Evolutionary conservation across 306 rosid genomes (phyloP).

Genomic region (Gastrolobium bilobum): DNA sequence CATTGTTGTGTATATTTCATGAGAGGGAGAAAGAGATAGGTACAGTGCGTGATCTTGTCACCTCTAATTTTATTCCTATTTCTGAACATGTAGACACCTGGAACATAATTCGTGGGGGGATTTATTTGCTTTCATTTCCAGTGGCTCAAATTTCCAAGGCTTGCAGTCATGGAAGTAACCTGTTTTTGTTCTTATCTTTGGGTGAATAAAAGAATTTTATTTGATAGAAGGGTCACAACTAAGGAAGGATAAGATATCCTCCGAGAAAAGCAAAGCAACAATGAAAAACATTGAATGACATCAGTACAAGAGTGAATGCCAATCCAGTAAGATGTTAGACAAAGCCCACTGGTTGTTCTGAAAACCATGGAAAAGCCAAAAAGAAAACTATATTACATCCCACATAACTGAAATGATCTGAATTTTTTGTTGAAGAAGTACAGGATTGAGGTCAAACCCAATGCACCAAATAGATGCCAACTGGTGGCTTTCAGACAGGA

Average conservation of each 20-base stretch:
- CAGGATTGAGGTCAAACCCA: slow-evolving; percentile 15
- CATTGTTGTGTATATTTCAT: background rate
- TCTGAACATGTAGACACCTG: slow-evolving; percentile 33
- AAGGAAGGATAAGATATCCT: slow-evolving; percentile 28
- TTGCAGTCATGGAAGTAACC: background rate
- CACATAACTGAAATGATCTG: slow-evolving; percentile 29
- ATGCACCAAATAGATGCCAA: slow-evolving; percentile 30
- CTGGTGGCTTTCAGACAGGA: slow-evolving; percentile 8
- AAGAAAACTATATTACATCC: background rate
- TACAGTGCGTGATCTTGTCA: background rate
- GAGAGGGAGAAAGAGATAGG: slow-evolving; percentile 10
- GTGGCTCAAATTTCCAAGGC: slow-evolving; percentile 33
- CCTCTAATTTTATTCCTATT: slow-evolving; percentile 14
- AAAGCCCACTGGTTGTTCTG: slow-evolving; percentile 11
- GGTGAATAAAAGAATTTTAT: slow-evolving; percentile 19
- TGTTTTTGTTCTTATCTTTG: slow-evolving; percentile 27
- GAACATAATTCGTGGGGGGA: slow-evolving; percentile 11
- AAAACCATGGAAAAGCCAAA: slow-evolving; percentile 5
- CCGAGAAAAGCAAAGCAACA: slow-evolving; percentile 3
- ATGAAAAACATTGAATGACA: background rate
- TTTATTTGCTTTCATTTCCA: slow-evolving; percentile 19
- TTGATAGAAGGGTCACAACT: background rate
- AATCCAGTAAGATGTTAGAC: slow-evolving; percentile 30
- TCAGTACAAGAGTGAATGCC: background rate
- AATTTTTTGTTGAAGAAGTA: background rate